A percentile compares a stretch with the other conserved stretches of the same genome.
These are phyloP conservation scores for Macrolepiota fuliginosa DNA, from an alignment of 768 basidiomycete genomes.

Conservation along the genomic window DNA sequence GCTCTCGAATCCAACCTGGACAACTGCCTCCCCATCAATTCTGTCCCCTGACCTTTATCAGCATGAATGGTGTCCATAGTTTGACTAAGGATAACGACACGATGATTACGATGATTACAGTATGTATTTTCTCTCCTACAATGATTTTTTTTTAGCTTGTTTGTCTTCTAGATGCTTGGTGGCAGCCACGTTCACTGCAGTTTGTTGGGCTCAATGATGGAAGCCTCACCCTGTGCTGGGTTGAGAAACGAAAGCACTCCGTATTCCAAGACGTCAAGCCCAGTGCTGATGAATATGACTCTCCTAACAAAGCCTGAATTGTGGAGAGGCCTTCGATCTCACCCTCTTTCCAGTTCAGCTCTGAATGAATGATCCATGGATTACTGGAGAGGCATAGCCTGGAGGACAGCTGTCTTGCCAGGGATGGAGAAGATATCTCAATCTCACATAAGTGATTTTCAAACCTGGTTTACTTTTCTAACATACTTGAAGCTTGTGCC, in stretches of 20 bases:
- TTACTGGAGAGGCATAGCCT: slow-evolving; percentile 65
- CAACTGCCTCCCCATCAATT: slow-evolving; percentile 48
- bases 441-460: slow-evolving; percentile 42
- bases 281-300: slow-evolving; percentile 31
- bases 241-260: slow-evolving; percentile 60
- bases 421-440: slow-evolving; percentile 61
- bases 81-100: slow-evolving; percentile 72
- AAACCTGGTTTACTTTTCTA: slow-evolving; percentile 24
- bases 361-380: slow-evolving; percentile 66
- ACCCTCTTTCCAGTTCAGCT: slow-evolving; percentile 66
- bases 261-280: slow-evolving; percentile 31
- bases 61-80: slow-evolving; percentile 45
- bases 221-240: slow-evolving; percentile 67
- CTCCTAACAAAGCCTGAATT: slow-evolving; percentile 46
- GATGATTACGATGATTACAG: slow-evolving; percentile 83
- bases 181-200: slow-evolving; percentile 71
- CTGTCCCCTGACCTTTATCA: slow-evolving; percentile 64
- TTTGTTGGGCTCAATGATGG: slow-evolving; percentile 65
- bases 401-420: slow-evolving; percentile 63
- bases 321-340: slow-evolving; percentile 67
- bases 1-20: slow-evolving; percentile 28
- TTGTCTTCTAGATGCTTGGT: slow-evolving; percentile 63
- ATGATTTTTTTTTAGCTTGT: slow-evolving; percentile 2
- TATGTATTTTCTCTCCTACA: slow-evolving; percentile 30
- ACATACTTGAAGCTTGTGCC: slow-evolving; percentile 41